Base-by-base conservation (phyloP, 495 filamentous ascomycete genomes). In the Lineolata rhizophorae region DNA sequence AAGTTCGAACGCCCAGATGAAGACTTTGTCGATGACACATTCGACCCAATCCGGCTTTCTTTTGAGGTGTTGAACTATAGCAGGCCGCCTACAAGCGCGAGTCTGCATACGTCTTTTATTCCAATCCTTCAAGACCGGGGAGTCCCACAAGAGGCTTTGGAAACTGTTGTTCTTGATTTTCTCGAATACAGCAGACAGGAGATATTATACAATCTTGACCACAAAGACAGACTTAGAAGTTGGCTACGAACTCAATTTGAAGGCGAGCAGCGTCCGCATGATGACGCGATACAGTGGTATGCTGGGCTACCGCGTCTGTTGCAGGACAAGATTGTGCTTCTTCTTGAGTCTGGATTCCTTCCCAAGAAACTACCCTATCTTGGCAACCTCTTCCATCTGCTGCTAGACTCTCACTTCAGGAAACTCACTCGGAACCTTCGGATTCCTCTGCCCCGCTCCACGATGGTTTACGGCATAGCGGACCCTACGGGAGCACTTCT, bases 41-140 rank as follows among this genome's bases (percentile, higher is more conserved):
- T 32, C 11, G 40, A 46, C 31, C 41, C 51, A 9, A 59, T 65
- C 25, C 52, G 67, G 35, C 38, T 71, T 21, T 87, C 77, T 0
- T 75, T 93, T 31, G 84, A 91, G 43, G 64, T 92, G 17, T 57
- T 70, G 8, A 61, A 51, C 14, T 66, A 58, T 34, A 67, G 77
- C 0, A 64, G 65, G 24, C 63, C 67, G 5, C 53, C 82, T 11
- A 63, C 53, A 20, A 49, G 72, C 0, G 70, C 75, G 0, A 57
- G 56, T n/a, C 51, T 94, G 0, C 85, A 87, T 44, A 56, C 70
- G 0, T 79, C 87, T 36, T 60, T 93, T 4, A 53, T 97, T 6
- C 69, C 72, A 0, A 76, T 97, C 8, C 54, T 97, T 1, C 59
- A 71, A 8, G 61, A 77, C 34, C 58, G 73, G 4, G 71, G 73